phyloP scores from a whole-genome alignment of 257 asterid species.

The Ilex aquifolium region DNA sequence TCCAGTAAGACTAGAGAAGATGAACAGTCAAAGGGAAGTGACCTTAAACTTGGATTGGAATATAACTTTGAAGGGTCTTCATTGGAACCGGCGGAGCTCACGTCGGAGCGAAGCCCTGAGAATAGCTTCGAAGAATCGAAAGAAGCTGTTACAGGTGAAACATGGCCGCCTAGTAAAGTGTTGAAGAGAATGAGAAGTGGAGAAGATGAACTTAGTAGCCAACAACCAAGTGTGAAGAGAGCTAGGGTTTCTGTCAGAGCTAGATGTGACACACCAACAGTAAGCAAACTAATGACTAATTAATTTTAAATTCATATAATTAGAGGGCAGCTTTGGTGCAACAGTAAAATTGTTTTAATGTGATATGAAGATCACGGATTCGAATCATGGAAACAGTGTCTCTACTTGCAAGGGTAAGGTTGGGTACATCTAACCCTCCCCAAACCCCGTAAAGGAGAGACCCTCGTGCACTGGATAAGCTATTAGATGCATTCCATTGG shows the following conservation, averaged over 20 bases:
- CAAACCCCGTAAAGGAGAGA: too few species aligned
- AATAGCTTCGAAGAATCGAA: slow-evolving; percentile 9
- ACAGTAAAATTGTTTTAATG: too few species aligned
- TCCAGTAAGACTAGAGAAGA: slow-evolving; percentile 7
- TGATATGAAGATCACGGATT: too few species aligned
- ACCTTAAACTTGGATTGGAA: slow-evolving; percentile 36
- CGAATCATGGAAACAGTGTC: too few species aligned
- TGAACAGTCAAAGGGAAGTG: slow-evolving; percentile 2
- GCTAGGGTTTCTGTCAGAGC: slow-evolving; percentile 86
- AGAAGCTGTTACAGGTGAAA: slow-evolving; percentile 26
- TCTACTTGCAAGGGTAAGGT: too few species aligned
- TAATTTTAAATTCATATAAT: too few species aligned
- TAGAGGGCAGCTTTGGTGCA: too few species aligned
- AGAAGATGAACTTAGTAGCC: slow-evolving; percentile 47
- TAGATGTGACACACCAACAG: slow-evolving; percentile 77
- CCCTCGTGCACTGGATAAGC: too few species aligned
- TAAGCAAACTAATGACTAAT: slow-evolving; percentile 4
- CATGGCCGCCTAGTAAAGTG: slow-evolving; percentile 26
- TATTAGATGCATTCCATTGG: too few species aligned
- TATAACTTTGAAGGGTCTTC: neutral
- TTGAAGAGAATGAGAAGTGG: slow-evolving; percentile 31
- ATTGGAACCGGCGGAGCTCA: slow-evolving; percentile 3
- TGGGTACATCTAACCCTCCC: too few species aligned
- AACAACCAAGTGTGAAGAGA: slow-evolving; percentile 46
- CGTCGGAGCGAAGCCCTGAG: slow-evolving; percentile 17